Base-by-base conservation (phyloP, 768 basidiomycete species). In the Lepiota brunneoincarnata region DNA sequence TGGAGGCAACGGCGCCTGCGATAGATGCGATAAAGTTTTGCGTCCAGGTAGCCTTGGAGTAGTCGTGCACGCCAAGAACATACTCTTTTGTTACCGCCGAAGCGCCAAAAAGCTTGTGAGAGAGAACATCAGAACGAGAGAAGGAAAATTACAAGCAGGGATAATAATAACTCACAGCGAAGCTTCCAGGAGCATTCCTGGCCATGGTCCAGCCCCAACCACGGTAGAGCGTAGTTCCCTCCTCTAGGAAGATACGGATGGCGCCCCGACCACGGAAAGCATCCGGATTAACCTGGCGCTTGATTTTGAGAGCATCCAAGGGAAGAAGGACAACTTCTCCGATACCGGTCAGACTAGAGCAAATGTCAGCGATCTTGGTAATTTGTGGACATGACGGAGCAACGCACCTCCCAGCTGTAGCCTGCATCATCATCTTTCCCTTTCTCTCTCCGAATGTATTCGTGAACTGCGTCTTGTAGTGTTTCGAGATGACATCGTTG, bases 201-300 rank as follows among this genome's bases (percentile, higher is more conserved):
- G 94, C 96, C 81, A 97, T 88, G 20, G 96, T 98, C 96, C 96
- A 98, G 41, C 95, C 95, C 93, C 95, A 97, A 24, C 96, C 96
- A 58, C 94, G 87, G 72, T 99, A 99, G 34, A 99, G 81, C 1
- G 89, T 82, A 7, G 89, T 82, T 53, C 94, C 93, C 67, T 98
- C 96, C 61, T 99, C 95, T 66, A 83, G 70, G 69, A 99, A 83
- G 62, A 99, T 93, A 50, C 89, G 87, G 51, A 97, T 58, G 61
- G 94, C 79, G 17, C 94, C 93, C 21, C 96, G 91, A 35, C 94
- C 94, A 34, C 92, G 89, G 83, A 99, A 93, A 1, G 96, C 96
- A 64, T 98, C 97, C 1, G 96, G 96, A 74, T 99, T 99, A 52
- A 90, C 91, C 75, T 99, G 96, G 49, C 94, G 88, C 76, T 97